Evolutionary conservation across 2,329 filamentous ascomycete genomes (phyloP), one percentile per base, ranked within the genome.

Genomic region (Lomentospora prolificans): DNA sequence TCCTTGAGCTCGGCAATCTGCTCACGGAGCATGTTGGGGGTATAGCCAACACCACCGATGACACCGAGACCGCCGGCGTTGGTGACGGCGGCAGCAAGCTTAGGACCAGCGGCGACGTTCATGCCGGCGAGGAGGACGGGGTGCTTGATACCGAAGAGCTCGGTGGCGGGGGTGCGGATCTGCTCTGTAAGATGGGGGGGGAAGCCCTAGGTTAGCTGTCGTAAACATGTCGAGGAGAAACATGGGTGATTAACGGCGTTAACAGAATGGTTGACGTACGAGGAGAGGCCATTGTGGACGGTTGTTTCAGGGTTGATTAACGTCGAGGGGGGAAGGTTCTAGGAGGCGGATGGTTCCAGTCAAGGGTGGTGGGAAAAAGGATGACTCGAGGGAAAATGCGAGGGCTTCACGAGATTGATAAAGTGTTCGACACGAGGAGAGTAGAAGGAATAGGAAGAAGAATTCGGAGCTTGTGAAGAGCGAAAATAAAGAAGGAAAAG

Each of bases 141-240:
- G 75, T 99, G 94, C 72, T 95, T 89, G 82, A 99, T 97, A 79
- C 90, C 89, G 75, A 99, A 87, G 61, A 97, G 87, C 81, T 97
- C 92, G 64, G 94, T 99, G 66, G 91, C 79, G 63, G 89, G 85
- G 55, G 94, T 99, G 67, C 89, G 89, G 72, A 99, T 86, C 78
- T 89, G 80, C 77, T 94, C 89, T 92, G 71, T 57, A 53, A 50
- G 39, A 52, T 50, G 55, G 22, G n/a, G 56, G 56, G 58, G 10
- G 30, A 8, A 25, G 50, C 19, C 54, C 30, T 7, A 58, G 61
- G 65, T 63, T 58, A 64, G 61, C 58, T 14, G 24, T 44, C 28
- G 50, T 52, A 55, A 55, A 33, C 28, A 17, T 3, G n/a, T 24
- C 4, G 17, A 25, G 17, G 10, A 12, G 25, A 14, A 25, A 9